Evolutionary conservation across 345 rosid genomes (phyloP).

Genomic region (Gossypioides kirkii): DNA sequence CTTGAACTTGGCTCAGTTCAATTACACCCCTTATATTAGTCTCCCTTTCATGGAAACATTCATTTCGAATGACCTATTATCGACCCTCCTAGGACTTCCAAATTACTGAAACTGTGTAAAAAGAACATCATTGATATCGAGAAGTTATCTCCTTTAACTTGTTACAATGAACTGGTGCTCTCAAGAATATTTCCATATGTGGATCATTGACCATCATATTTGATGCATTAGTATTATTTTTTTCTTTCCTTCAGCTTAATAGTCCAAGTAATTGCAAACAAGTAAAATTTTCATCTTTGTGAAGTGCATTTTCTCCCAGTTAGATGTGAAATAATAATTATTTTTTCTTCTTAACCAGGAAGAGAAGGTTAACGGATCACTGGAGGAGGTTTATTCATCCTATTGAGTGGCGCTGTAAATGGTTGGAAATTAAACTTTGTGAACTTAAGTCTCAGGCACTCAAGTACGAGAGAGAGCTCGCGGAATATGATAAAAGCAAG

Average conservation of each 20-base stretch:
- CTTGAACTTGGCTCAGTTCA: not conserved
- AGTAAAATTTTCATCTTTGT: not conserved
- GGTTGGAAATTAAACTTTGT: conserved; percentile 62
- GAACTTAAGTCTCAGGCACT: conserved; percentile 46
- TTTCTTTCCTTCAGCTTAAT: no score
- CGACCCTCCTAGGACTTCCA: not conserved
- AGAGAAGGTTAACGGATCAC: conserved; percentile 74
- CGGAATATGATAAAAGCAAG: conserved; percentile 36
- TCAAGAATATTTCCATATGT: not conserved
- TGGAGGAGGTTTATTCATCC: conserved; percentile 74
- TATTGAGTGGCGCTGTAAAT: conserved; percentile 74
- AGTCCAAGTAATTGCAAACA: not conserved
- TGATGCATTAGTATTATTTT: not conserved
- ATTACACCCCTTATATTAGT: not conserved
- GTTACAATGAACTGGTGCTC: not conserved
- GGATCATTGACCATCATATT: not conserved
- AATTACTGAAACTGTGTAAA: not conserved
- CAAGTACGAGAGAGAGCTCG: conserved; percentile 56
- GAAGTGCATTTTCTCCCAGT: not conserved
- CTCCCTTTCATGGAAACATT: no score
- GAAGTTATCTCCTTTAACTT: not conserved
- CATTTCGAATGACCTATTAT: no score
- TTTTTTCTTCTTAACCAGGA: conserved; percentile 29
- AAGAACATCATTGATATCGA: not conserved
- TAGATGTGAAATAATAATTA: not conserved